Percentiles rank a stretch among this genome's conserved stretches.
Evolutionary conservation across 345 rosid genomes (phyloP).

Genomic region (Boechera divaricarpa): DNA sequence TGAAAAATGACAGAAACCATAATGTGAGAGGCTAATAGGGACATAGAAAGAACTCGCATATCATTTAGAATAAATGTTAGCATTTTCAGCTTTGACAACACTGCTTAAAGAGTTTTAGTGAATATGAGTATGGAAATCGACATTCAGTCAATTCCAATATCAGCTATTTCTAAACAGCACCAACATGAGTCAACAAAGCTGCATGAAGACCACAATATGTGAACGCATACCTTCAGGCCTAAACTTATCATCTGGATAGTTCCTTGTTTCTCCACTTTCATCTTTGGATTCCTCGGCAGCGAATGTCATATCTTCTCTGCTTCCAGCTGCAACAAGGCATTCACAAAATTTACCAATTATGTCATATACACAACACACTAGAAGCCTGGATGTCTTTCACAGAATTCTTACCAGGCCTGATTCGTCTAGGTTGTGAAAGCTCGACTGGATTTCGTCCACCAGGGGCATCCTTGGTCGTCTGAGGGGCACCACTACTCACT

Average conservation of each 20-base stretch:
- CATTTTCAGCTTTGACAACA: conserved; percentile 17
- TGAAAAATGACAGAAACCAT: conserved; percentile 48
- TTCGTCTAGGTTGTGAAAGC: conserved; percentile 58
- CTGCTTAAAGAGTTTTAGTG: neutral
- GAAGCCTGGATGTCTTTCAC: conserved; percentile 28
- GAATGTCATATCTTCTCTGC: conserved; percentile 64
- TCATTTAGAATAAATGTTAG: neutral
- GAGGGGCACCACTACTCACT: conserved; percentile 84
- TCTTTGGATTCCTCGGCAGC: conserved; percentile 58
- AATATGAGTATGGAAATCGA: conserved; percentile 2
- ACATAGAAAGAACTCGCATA: conserved; percentile 1
- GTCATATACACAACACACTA: conserved; percentile 18
- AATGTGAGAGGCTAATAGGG: conserved; percentile 16
- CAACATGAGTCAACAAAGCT: conserved; percentile 21
- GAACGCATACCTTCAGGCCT: conserved; percentile 61
- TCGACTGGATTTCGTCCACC: conserved; percentile 57
- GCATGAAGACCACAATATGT: conserved; percentile 25
- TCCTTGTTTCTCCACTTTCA: conserved; percentile 53
- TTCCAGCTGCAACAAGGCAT: conserved; percentile 59
- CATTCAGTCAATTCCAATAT: conserved; percentile 9
- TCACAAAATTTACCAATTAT: conserved; percentile 30
- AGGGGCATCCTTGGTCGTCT: conserved; percentile 70
- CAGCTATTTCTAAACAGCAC: conserved; percentile 21
- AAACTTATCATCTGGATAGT: conserved; percentile 56
- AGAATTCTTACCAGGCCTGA: conserved; percentile 62